These are phyloP conservation scores for Fusarium sp. DNA, from an alignment of 2,329 filamentous ascomycete genomes.

Conservation along the genomic window DNA sequence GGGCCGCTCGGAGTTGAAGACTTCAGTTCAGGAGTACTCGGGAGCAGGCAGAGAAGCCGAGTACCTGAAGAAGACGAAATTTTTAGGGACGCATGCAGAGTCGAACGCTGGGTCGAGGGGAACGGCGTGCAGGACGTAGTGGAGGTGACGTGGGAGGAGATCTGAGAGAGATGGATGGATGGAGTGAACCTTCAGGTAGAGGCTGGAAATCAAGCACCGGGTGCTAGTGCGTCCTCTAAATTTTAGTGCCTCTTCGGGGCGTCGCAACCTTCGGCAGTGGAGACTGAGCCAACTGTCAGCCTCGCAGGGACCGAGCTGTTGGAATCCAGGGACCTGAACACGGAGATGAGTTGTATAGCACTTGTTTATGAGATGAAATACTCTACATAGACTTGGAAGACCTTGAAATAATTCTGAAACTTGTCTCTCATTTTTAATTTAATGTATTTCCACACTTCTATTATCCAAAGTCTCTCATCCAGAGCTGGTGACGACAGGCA, in stretches of 20 bases:
- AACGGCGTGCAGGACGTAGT: constrained; percentile 11
- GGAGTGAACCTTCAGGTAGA: neutral
- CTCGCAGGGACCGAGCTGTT: constrained; percentile 32
- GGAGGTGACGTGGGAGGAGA: constrained; percentile 7
- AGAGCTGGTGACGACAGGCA: neutral
- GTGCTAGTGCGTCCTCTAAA: constrained; percentile 33
- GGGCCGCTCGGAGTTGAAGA: neutral
- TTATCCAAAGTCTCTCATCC: neutral
- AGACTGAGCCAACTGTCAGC: constrained; percentile 25
- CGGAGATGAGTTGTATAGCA: neutral
- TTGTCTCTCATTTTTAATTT: neutral
- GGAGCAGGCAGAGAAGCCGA: neutral
- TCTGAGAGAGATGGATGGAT: constrained; percentile 9
- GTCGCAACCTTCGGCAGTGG: constrained; percentile 9
- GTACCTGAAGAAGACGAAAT: neutral
- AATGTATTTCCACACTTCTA: neutral
- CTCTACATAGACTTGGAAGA: neutral
- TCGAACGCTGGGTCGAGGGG: constrained; percentile 2
- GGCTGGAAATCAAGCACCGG: neutral
- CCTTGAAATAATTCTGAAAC: neutral
- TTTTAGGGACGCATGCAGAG: constrained; percentile 4
- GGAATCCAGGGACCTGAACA: neutral
- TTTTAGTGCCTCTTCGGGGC: constrained; percentile 32
- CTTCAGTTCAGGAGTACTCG: neutral
- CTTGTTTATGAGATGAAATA: neutral